Evolutionary conservation across 2,329 filamentous ascomycete genomes (phyloP).

Genomic region (Hymenoscyphus repandus): DNA sequence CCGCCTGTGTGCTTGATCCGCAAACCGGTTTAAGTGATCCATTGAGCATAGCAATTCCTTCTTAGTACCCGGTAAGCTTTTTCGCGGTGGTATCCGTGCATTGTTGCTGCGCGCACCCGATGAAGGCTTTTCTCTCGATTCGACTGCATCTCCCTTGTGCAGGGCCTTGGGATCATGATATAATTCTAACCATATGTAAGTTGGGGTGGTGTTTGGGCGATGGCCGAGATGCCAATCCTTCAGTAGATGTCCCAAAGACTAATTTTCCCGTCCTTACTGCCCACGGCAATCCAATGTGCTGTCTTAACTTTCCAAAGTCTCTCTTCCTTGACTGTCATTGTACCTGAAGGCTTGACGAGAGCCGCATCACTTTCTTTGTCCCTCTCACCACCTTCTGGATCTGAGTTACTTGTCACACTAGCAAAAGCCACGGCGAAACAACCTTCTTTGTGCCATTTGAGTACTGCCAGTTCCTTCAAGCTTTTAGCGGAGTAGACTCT

Average conservation of each 20-base stretch:
- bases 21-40: too few relatives aligned
- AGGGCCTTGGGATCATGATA: too few relatives aligned
- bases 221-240: not conserved
- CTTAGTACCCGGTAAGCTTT: too few relatives aligned
- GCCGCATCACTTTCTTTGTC: slow-evolving; percentile 3
- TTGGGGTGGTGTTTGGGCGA: too few relatives aligned
- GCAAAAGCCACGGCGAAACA: slow-evolving; percentile 79
- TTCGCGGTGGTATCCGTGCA: too few relatives aligned
- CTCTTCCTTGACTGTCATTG: slow-evolving; percentile 56
- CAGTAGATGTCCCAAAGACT: slow-evolving; percentile 93
- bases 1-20: too few relatives aligned
- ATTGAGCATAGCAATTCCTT: too few relatives aligned
- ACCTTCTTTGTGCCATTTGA: slow-evolving; percentile 91
- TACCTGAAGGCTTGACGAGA: slow-evolving; percentile 10
- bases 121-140: too few relatives aligned
- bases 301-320: slow-evolving; percentile 58
- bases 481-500: slow-evolving; percentile 77
- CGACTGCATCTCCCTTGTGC: too few relatives aligned
- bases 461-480: slow-evolving; percentile 80
- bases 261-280: slow-evolving; percentile 91
- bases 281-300: slow-evolving; percentile 85
- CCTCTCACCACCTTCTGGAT: slow-evolving; percentile 3
- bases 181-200: too few relatives aligned
- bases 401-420: slow-evolving; percentile 27
- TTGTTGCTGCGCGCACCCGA: too few relatives aligned